Conservation (phyloP, 768 basidiomycete genomes). For the Mycena rebaudengoi region DNA sequence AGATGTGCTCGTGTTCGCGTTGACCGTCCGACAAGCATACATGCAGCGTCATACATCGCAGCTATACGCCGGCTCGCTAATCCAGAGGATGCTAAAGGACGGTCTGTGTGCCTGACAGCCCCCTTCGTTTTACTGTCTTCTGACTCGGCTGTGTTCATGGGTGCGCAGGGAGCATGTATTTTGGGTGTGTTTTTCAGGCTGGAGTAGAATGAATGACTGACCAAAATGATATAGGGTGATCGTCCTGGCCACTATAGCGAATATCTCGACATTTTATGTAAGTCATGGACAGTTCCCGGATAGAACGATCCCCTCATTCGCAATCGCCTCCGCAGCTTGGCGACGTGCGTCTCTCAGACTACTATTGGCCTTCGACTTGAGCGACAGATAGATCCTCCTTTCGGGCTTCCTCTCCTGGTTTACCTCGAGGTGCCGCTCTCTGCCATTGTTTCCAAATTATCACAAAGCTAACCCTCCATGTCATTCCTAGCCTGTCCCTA, state of each 20-base stretch:
- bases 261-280: slow-evolving; percentile 31
- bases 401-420: slow-evolving; percentile 19
- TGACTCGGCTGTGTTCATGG: slow-evolving; percentile 12
- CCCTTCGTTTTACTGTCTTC: slow-evolving; percentile 7
- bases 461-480: background rate
- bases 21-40: slow-evolving; percentile 15
- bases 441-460: slow-evolving; percentile 5
- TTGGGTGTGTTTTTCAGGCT: slow-evolving; percentile 9
- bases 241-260: slow-evolving; percentile 42
- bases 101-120: slow-evolving; percentile 9
- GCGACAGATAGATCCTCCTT: slow-evolving; percentile 12
- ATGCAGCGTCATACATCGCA: slow-evolving; percentile 4
- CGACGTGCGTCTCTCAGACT: slow-evolving; percentile 16
- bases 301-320: slow-evolving; percentile 5
- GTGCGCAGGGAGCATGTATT: slow-evolving; percentile 20
- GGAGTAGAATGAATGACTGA: slow-evolving; percentile 14
- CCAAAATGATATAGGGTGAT: slow-evolving; percentile 12
- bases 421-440: slow-evolving; percentile 14
- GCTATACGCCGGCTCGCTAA: slow-evolving; percentile 10
- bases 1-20: slow-evolving; percentile 17
- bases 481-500: slow-evolving; percentile 10
- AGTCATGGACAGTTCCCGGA: slow-evolving; percentile 13
- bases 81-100: slow-evolving; percentile 13
- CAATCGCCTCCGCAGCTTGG: slow-evolving; percentile 15
- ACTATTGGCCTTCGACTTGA: slow-evolving; percentile 6